Evolutionary conservation across 2,329 filamentous ascomycete genomes (phyloP), one percentile per base, ranked within the genome.

Genomic region (Aspergillus fijiensis): DNA sequence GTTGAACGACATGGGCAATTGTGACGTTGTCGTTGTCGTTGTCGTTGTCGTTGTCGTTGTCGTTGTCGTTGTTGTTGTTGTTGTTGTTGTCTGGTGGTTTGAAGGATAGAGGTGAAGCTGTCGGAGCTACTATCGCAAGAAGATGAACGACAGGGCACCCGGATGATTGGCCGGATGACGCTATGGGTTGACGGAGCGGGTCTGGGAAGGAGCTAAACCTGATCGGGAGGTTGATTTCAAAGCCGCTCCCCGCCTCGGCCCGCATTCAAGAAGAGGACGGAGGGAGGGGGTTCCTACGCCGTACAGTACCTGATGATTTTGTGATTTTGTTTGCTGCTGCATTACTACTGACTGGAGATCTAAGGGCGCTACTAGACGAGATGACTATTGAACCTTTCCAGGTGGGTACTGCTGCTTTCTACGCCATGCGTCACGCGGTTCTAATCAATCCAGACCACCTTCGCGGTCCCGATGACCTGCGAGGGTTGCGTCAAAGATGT

Each of bases 391-490:
- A 80, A 60, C 75, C 79, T 53, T 81, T 81, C 63, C 77, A 81
- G 73, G 79, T 80, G 62, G 57, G 73, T 45, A 21, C 10, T 49
- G 19, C 14, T 16, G 42, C 19, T 27, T 25, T 52, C 33, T 19
- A 21, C 45, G n/a, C 57, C n/a, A 39, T 19, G 54, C 39, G 42
- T 16, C 27, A 42, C 62, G 49, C 23, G 35, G 29, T 48, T 57
- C 68, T 72, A 60, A 71, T 51, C 23, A 27, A 33, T 49, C 48
- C 69, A 98, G 89, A 96, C 94, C 62, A 89, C 94, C 65, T 98
- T 98, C 77, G 92, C 94, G 65, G 95, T 98, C 68, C 93, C 92
- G 58, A 88, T 98, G 82, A 92, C 88, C 78, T 98, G 95, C 80
- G 89, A 96, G 70, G 82, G 85, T 72, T 98, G 95, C 80, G 87